Conservation (phyloP, 1,284 basidiomycete species). For the Gymnopus androsaceus region DNA sequence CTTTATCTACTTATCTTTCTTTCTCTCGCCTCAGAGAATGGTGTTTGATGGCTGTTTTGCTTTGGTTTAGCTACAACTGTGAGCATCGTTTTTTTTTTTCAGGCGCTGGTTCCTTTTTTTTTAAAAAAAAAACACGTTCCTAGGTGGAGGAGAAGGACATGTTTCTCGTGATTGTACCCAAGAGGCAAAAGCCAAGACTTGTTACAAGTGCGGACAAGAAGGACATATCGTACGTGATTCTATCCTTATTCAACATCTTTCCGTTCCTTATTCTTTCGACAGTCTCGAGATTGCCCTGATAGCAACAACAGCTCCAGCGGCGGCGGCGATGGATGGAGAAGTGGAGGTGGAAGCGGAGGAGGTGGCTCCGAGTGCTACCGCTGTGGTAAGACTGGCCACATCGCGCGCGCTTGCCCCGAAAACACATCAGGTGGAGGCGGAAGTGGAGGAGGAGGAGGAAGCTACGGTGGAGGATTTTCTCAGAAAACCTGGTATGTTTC, state of each 20-base stretch:
- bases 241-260: neutral
- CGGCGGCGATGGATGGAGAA: slow-evolving; percentile 17
- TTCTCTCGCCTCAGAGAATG: neutral
- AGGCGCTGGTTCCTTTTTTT: too few relatives aligned
- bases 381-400: slow-evolving; percentile 85
- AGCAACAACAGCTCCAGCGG: slow-evolving; percentile 34
- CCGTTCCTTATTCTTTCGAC: neutral
- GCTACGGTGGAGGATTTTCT: slow-evolving; percentile 27
- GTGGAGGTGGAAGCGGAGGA: too few relatives aligned
- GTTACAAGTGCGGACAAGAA: slow-evolving; percentile 83
- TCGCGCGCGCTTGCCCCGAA: slow-evolving; percentile 83
- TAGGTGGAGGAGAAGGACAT: slow-evolving; percentile 76
- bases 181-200: slow-evolving; percentile 80
- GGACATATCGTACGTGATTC: slow-evolving; percentile 66
- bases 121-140: too few relatives aligned
- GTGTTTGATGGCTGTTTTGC: neutral
- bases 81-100: slow-evolving; percentile 35
- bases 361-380: slow-evolving; percentile 91
- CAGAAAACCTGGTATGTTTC: slow-evolving; percentile 68
- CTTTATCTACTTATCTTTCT: neutral
- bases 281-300: slow-evolving; percentile 83
- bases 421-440: slow-evolving; percentile 42
- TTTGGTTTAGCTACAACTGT: slow-evolving; percentile 70
- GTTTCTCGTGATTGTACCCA: slow-evolving; percentile 74
- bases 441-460: slow-evolving; percentile 28